phyloP scores from a whole-genome alignment of 345 rosid species.

The Lagerstroemia speciosa region DNA sequence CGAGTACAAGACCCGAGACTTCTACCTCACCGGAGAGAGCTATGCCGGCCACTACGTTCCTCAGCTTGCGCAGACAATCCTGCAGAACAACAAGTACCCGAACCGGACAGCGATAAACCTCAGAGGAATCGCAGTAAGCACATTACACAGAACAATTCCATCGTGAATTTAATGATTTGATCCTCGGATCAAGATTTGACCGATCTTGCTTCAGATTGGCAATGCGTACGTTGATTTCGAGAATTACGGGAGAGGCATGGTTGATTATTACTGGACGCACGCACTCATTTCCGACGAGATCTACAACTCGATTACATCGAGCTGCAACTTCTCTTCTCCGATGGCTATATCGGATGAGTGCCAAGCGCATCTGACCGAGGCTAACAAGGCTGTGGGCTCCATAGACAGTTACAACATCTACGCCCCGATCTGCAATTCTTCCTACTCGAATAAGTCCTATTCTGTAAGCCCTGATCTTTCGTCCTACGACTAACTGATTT shows the following conservation, averaged over 20 bases:
- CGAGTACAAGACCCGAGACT: conserved; percentile 25
- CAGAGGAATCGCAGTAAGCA: conserved; percentile 46
- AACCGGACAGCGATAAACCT: conserved; percentile 30
- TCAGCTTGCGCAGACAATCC: conserved; percentile 33
- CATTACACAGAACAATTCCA: neutral
- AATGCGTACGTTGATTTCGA: conserved; percentile 37
- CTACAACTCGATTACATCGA: conserved; percentile 17
- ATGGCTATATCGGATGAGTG: conserved; percentile 17
- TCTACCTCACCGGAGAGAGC: conserved; percentile 36
- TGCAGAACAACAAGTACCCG: conserved; percentile 18
- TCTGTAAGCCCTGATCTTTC: neutral
- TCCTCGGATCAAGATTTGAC: neutral
- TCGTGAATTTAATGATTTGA: neutral
- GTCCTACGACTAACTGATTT: neutral
- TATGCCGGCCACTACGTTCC: conserved; percentile 47
- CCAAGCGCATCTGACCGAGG: neutral
- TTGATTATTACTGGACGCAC: conserved; percentile 41
- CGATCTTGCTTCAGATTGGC: conserved; percentile 28
- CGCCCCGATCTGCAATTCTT: conserved; percentile 27
- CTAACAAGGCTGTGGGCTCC: conserved; percentile 8
- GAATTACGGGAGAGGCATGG: conserved; percentile 15
- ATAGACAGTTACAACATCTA: conserved; percentile 32
- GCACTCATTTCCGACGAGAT: conserved; percentile 44
- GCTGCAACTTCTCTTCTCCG: conserved; percentile 22
- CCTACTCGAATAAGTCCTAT: neutral